Evolutionary conservation across 306 rosid species (phyloP), one percentile per base, ranked within the genome.

Genomic region (Cicer arietinum): DNA sequence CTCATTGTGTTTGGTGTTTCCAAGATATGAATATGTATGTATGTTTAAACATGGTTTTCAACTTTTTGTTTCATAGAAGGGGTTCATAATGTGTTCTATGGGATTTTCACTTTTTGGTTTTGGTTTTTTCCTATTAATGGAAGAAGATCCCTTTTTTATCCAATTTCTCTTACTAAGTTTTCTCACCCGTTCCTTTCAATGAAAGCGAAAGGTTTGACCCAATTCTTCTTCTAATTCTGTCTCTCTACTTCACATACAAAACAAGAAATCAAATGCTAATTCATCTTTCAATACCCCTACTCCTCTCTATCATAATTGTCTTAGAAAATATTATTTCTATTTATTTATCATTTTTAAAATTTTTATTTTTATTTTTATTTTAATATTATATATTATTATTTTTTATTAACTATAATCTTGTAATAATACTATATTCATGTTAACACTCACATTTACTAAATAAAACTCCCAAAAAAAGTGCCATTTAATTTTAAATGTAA

Each of bases 151-250:
- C 82, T 83, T 85, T 86, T 93, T 85, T 83, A 83, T 86, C 85
- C 88, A 57, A 74, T 84, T 78, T 78, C 80, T 45, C 78, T 87
- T 84, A 82, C 96, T 86, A 82, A 72, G 80, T 46, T 74, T 78
- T 81, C 84, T 84, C 96, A 84, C 84, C 88, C 82, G 96, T 93
- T 89, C 84, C 97, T 91, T 86, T 90, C 97, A 81, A 57, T 79
- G 89, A 87, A 82, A 89, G 86, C 80, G 88, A 89, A 77, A 89
- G 85, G 81, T 89, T 92, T 89, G 96, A 90, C 94, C 88, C 77
- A 71, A 62, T 63, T 70, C 44, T 81, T 71, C 67, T 2, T 22
- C 25, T 22, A 22, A 22, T 44, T 35, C 6, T 74, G 17, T 77
- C 43, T 53, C 51, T 8, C 35, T 79, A 11, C 52, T 47, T 12